Evolutionary conservation across 352 stramenopile genomes (phyloP), one percentile per base, ranked within the genome.

Genomic region (Globisporangium cystogenes): DNA sequence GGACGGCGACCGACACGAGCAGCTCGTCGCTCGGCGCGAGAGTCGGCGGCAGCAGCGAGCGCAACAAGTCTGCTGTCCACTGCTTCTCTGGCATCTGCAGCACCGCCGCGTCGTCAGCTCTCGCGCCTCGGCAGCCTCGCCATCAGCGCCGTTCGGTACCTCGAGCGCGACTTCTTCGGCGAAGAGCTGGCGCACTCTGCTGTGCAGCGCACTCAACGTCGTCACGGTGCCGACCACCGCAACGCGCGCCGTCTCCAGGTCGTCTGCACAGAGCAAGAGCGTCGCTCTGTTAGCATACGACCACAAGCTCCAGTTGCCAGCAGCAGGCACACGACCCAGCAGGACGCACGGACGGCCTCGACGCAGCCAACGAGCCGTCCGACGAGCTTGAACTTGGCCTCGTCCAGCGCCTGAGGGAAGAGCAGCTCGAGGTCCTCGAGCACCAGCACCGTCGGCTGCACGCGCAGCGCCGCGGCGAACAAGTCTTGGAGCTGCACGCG

Each of bases 381-480:
- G 27, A 89, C 70, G 27, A 87, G 64, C 36, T 84, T 83, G 62
- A 87, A 84, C 59, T 87, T 88, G 29, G 59, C 70, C 47, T 86
- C 82, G n/a, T 90, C 72, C 21, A 91, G 52, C 5, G 65, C 75
- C 31, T 67, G 69, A 0, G 84, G 82, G 31, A 91, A 95, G 36
- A 92, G 57, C 16, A 90, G 49, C 46, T 95, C 84, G 1, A 95
- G 57, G 36, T 93, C 72, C 51, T 92, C 78, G 4, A 95, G 45
- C 20, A 87, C 41, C 21, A 95, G 40, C 18, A 95, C 52, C 26
- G 74, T 71, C 2, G 84, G 84, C 37, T 91, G 78, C 41, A 89
- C 82, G 33, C 80, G 77, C 20, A 90, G 35, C 3, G 74, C 79
- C n/a, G 75, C 80, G 1, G 70, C 76, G 39, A 93, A 91, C 20